These are phyloP conservation scores for Apophysomyces ossiformis DNA, from an alignment of 371 early-diverging fungal species.

Conservation along the genomic window DNA sequence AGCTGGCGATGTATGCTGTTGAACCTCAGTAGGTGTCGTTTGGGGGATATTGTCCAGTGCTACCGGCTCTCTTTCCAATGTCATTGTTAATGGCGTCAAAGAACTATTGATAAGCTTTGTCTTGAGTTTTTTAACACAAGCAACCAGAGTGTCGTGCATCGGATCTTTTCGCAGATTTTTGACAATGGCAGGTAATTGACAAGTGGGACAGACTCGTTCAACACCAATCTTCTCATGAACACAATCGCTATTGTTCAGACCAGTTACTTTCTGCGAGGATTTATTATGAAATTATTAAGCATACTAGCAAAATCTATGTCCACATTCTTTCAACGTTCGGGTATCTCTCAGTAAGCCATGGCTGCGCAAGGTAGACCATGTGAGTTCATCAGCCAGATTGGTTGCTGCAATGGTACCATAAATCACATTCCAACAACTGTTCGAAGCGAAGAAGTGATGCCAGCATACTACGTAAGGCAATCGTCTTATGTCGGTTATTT, in stretches of 20 bases:
- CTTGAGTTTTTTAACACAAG: slow-evolving; percentile 24
- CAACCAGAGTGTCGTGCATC: slow-evolving; percentile 29
- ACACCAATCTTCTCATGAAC: slow-evolving; percentile 19
- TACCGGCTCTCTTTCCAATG: background rate
- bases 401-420: slow-evolving; percentile 18
- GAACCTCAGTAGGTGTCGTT: background rate
- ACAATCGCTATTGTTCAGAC: slow-evolving; percentile 20
- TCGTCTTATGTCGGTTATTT: too few relatives aligned
- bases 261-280: too few relatives aligned
- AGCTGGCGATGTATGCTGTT: background rate
- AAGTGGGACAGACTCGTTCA: slow-evolving; percentile 25
- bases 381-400: background rate
- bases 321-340: slow-evolving; percentile 27
- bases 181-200: slow-evolving; percentile 28
- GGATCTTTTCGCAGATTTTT: slow-evolving; percentile 31
- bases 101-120: background rate
- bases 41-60: background rate
- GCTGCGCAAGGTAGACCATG: background rate
- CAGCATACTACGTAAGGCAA: background rate
- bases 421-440: slow-evolving; percentile 18
- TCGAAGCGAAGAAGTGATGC: slow-evolving; percentile 20
- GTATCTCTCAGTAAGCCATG: slow-evolving; percentile 20
- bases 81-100: slow-evolving; percentile 1
- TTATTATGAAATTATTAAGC: too few relatives aligned
- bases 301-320: slow-evolving; percentile 35